Evolutionary conservation across 73 alveolate genomes (phyloP).

Genomic region (Paramecium sexaurelia): DNA sequence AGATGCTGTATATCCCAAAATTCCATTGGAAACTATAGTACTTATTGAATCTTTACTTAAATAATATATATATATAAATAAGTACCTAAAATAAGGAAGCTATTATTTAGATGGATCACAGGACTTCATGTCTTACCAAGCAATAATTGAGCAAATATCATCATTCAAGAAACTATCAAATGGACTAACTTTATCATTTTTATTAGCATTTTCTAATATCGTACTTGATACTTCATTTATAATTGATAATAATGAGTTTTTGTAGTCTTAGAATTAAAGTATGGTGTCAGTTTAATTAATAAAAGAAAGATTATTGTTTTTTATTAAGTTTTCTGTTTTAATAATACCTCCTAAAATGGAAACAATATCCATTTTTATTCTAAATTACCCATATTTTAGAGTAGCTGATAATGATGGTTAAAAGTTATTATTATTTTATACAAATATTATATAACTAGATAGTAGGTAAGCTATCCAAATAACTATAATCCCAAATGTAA

Average conservation of each 20-base stretch:
- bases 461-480: not conserved
- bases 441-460: not conserved
- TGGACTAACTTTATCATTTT: not conserved
- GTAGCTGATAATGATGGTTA: not conserved
- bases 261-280: not conserved
- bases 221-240: not conserved
- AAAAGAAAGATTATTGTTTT: not conserved
- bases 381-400: not conserved
- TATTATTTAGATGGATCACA: not conserved
- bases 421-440: not conserved
- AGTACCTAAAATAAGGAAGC: not conserved
- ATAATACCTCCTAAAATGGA: not conserved
- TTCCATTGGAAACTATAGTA: not conserved
- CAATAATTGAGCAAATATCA: not conserved
- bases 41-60: not conserved
- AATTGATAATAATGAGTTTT: not conserved
- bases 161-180: slow-evolving; percentile 2
- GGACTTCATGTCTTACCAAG: not conserved
- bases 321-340: not conserved
- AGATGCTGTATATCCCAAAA: slow-evolving; percentile 33
- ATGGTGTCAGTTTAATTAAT: not conserved
- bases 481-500: not conserved
- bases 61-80: not conserved
- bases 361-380: not conserved
- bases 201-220: not conserved